Evolutionary conservation across 2,329 filamentous ascomycete genomes (phyloP).

Genomic region (Clonostachys byssicola): DNA sequence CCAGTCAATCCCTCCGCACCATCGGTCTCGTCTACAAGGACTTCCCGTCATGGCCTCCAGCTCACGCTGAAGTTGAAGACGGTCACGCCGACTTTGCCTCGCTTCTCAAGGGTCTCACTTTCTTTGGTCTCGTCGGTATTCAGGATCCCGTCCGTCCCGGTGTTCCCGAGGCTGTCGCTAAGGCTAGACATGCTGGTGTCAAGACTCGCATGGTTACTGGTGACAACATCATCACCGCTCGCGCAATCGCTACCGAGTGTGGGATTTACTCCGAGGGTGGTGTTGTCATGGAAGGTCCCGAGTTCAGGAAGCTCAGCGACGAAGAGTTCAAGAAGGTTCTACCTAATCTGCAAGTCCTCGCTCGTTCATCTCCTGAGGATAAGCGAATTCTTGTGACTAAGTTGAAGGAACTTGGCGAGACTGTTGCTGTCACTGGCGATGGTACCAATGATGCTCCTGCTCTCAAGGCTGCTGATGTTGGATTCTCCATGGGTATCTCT

Average conservation of each 20-base stretch:
- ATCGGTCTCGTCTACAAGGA: conserved; percentile 72
- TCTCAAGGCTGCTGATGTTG: conserved; percentile 57
- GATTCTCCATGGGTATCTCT: conserved; percentile 59
- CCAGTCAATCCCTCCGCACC: conserved; percentile 64
- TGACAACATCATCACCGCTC: conserved; percentile 38
- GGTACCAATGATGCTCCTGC: conserved; percentile 61
- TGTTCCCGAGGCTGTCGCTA: conserved; percentile 56
- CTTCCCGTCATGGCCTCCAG: conserved; percentile 66
- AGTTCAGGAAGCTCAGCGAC: conserved; percentile 50
- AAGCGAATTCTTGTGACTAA: conserved; percentile 58
- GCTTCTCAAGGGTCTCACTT: conserved; percentile 35
- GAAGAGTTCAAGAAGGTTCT: conserved; percentile 42
- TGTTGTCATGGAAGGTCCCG: conserved; percentile 50
- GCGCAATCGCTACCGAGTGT: conserved; percentile 35
- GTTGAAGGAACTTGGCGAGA: conserved; percentile 59
- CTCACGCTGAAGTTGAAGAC: conserved; percentile 52
- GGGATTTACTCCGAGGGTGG: conserved; percentile 55
- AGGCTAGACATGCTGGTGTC: conserved; percentile 61
- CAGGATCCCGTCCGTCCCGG: conserved; percentile 62
- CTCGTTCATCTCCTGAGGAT: conserved; percentile 61
- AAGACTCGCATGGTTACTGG: conserved; percentile 61
- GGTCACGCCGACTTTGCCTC: conserved; percentile 57
- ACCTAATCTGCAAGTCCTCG: conserved; percentile 59
- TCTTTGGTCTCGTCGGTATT: conserved; percentile 53
- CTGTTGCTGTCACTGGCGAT: conserved; percentile 58